Conservation (phyloP, 257 asterid genomes). For the Petrea volubilis region DNA sequence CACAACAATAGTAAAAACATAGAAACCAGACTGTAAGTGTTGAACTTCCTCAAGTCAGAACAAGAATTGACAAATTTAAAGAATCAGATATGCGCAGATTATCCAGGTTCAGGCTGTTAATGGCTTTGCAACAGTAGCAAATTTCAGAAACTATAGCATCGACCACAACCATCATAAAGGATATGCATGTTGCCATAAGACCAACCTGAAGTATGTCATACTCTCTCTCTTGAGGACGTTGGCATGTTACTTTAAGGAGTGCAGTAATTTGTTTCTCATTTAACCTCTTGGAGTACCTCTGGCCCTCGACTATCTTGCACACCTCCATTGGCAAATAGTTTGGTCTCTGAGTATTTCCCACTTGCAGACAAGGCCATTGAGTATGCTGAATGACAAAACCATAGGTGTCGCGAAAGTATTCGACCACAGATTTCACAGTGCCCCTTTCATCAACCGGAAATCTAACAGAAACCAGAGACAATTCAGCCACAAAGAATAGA, state of each 20-base stretch:
- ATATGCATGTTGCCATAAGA: background rate
- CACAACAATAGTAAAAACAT: background rate
- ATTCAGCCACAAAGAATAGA: slow-evolving; percentile 6
- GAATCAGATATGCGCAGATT: background rate
- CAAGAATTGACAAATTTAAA: background rate
- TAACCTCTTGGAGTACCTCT: slow-evolving; percentile 86
- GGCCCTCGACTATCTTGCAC: slow-evolving; percentile 94
- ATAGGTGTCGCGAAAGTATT: slow-evolving; percentile 81
- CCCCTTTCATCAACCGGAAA: slow-evolving; percentile 92
- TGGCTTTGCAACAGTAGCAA: background rate
- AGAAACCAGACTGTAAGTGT: background rate
- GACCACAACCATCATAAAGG: background rate
- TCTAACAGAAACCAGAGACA: slow-evolving; percentile 38
- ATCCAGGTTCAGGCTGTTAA: background rate
- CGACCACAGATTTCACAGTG: slow-evolving; percentile 81
- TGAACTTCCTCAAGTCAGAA: background rate
- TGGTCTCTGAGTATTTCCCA: slow-evolving; percentile 85
- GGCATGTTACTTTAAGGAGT: slow-evolving; percentile 91
- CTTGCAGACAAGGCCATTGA: slow-evolving; percentile 93
- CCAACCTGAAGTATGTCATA: slow-evolving; percentile 69
- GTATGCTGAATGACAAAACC: slow-evolving; percentile 75
- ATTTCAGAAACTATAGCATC: background rate
- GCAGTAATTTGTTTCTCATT: slow-evolving; percentile 95
- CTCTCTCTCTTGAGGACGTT: slow-evolving; percentile 89
- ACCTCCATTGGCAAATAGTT: slow-evolving; percentile 98